Evolutionary conservation across 108 stramenopile species (phyloP).

Genomic region (Craspedostauros australis): DNA sequence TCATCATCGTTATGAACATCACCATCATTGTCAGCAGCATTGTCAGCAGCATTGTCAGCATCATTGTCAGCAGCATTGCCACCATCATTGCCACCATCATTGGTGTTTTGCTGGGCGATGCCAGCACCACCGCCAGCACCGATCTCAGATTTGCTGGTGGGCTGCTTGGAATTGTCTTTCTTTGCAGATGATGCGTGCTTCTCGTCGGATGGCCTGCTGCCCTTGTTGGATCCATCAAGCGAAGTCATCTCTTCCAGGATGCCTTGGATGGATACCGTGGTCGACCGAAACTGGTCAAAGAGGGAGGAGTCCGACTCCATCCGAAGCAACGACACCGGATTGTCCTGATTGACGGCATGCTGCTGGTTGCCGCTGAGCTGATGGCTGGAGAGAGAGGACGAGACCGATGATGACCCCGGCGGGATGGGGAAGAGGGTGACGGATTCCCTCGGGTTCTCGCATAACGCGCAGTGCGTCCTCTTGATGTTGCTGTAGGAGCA

Average conservation of each 20-base stretch:
- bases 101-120: constrained; percentile 61
- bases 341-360: too few species aligned
- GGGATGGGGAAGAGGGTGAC: too few species aligned
- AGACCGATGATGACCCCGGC: too few species aligned
- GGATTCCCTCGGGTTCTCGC: too few species aligned
- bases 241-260: constrained; percentile 98
- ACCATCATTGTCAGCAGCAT: background rate
- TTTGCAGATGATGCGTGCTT: background rate
- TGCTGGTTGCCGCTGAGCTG: too few species aligned
- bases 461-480: too few species aligned
- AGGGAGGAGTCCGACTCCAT: too few species aligned
- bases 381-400: too few species aligned
- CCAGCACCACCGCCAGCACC: constrained; percentile 78
- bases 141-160: constrained; percentile 85
- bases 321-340: too few species aligned
- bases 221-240: constrained; percentile 72
- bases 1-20: background rate
- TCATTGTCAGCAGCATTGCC: constrained; percentile 6
- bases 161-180: constrained; percentile 97
- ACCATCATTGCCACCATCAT: constrained; percentile 22
- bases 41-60: background rate
- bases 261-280: too few species aligned
- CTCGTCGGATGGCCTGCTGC: background rate
- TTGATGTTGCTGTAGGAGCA: too few species aligned
- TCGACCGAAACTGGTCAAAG: too few species aligned